phyloP scores from a whole-genome alignment of 768 basidiomycete species.

The Suillus ampliporus region DNA sequence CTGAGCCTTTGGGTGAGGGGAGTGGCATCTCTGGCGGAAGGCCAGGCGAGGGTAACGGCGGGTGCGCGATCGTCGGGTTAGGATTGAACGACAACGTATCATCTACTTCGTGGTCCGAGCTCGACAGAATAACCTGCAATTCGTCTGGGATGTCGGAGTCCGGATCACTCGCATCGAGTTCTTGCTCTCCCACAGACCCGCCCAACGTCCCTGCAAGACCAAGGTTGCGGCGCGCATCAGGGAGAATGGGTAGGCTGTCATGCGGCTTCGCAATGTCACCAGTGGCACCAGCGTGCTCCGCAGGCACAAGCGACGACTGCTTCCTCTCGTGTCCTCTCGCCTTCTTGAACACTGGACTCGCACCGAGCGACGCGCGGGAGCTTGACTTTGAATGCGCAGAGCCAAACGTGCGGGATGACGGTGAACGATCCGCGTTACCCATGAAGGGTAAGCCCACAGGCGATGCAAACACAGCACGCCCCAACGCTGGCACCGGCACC shows the following conservation, averaged over 20 bases:
- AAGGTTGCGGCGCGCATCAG: slow-evolving; percentile 58
- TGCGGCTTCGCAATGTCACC: slow-evolving; percentile 1
- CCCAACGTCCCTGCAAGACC: slow-evolving; percentile 75
- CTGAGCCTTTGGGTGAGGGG: slow-evolving; percentile 32
- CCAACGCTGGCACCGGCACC: slow-evolving; percentile 17
- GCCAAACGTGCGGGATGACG: slow-evolving; percentile 45
- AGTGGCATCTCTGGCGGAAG: slow-evolving; percentile 49
- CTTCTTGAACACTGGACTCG: slow-evolving; percentile 44
- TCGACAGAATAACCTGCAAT: slow-evolving; percentile 63
- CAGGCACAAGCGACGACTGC: slow-evolving; percentile 29
- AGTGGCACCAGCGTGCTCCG: slow-evolving; percentile 14
- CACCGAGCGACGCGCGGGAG: slow-evolving; percentile 23
- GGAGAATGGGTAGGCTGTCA: slow-evolving; percentile 45
- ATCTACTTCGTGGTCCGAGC: slow-evolving; percentile 44
- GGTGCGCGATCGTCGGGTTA: background rate
- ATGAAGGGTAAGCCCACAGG: slow-evolving; percentile 14
- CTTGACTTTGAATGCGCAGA: slow-evolving; percentile 38
- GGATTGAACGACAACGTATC: slow-evolving; percentile 46
- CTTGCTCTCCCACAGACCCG: slow-evolving; percentile 54
- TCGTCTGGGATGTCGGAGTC: slow-evolving; percentile 87
- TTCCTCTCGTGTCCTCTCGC: slow-evolving; percentile 29
- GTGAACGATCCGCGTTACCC: slow-evolving; percentile 32
- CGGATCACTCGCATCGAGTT: slow-evolving; percentile 61
- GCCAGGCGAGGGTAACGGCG: slow-evolving; percentile 42
- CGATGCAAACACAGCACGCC: slow-evolving; percentile 30